Conservation (phyloP, 2,329 filamentous ascomycete genomes). For the Exophiala aquamarina region DNA sequence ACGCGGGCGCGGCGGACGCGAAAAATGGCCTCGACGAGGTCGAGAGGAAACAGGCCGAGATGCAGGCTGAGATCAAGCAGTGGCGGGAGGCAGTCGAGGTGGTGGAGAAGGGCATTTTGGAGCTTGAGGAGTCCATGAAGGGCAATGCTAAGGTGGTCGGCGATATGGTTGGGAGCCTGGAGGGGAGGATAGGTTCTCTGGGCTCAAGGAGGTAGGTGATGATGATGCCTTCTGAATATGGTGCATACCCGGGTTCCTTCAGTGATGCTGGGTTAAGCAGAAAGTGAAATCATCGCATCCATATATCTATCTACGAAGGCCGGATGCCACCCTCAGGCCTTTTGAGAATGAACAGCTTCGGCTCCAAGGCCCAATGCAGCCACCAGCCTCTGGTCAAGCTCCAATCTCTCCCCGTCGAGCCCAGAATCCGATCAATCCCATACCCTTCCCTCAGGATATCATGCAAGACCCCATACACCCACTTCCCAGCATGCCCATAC, state of each 20-base stretch:
- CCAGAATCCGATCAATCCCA: slow-evolving; percentile 26
- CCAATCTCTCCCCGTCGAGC: slow-evolving; percentile 3
- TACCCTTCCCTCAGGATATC: slow-evolving; percentile 32
- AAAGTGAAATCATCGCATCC: no score
- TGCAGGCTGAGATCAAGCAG: slow-evolving; percentile 77
- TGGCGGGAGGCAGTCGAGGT: slow-evolving; percentile 81
- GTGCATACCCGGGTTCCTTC: no score
- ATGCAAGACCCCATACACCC: slow-evolving; percentile 32
- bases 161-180: slow-evolving; percentile 83
- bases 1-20: slow-evolving; percentile 81
- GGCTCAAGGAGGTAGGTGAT: neutral
- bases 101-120: slow-evolving; percentile 72
- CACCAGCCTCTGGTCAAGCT: slow-evolving; percentile 52
- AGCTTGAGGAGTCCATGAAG: slow-evolving; percentile 68
- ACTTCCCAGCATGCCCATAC: slow-evolving; percentile 13
- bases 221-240: neutral
- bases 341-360: slow-evolving; percentile 53
- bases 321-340: slow-evolving; percentile 25
- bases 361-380: slow-evolving; percentile 54
- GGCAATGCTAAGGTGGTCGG: slow-evolving; percentile 83
- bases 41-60: slow-evolving; percentile 77
- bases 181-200: slow-evolving; percentile 61
- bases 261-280: no score
- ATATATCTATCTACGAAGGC: neutral
- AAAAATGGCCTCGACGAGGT: slow-evolving; percentile 73